phyloP scores from a whole-genome alignment of 78 protist species.

The Dictyostelium intermedium region DNA sequence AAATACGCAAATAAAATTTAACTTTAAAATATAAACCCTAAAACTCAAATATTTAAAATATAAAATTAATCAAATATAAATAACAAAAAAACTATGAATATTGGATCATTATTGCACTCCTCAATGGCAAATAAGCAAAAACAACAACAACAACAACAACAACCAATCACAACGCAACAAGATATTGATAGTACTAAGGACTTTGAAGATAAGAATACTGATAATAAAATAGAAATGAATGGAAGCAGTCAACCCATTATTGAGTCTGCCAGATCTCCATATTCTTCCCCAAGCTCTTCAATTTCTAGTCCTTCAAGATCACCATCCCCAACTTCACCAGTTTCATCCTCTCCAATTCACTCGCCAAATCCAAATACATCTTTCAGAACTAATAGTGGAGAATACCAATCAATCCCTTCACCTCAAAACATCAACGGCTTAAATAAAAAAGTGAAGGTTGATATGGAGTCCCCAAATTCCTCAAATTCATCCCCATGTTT shows the following conservation, averaged over 20 bases:
- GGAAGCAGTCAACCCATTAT: background rate
- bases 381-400: background rate
- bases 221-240: background rate
- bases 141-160: background rate
- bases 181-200: background rate
- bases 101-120: background rate
- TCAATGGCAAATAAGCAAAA: background rate
- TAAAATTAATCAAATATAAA: no score
- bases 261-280: background rate
- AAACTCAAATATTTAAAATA: no score
- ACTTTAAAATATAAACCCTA: no score
- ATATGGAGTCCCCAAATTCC: background rate
- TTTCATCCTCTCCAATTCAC: background rate
- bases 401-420: background rate
- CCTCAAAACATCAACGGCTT: background rate
- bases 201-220: background rate
- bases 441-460: background rate
- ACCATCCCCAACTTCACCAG: constrained; percentile 9
- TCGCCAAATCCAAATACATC: background rate
- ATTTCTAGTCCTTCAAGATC: background rate
- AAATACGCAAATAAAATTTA: background rate
- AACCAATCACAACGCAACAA: background rate
- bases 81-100: background rate
- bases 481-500: background rate
- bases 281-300: background rate